Conservation (phyloP, 352 stramenopile species). For the Phytophthora macrochlamydospora region DNA sequence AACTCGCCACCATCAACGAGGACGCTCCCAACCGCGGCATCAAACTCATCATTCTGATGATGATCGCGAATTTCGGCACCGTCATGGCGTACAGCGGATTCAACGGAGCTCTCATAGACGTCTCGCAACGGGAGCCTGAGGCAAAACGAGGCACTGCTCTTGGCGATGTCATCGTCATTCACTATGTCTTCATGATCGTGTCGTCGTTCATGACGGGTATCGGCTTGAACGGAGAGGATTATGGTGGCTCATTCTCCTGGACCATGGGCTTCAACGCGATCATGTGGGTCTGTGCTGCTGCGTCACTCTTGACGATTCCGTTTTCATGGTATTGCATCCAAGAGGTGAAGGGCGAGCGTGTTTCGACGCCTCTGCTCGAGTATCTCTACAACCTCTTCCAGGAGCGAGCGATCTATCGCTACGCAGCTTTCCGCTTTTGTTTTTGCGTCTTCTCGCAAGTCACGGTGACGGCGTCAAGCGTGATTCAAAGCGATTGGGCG, state of each 20-base stretch:
- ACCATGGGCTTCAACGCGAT: slow-evolving; percentile 61
- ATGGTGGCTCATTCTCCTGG: slow-evolving; percentile 53
- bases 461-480: slow-evolving; percentile 44
- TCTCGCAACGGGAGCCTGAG: slow-evolving; percentile 51
- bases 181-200: slow-evolving; percentile 41
- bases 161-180: slow-evolving; percentile 36
- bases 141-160: slow-evolving; percentile 43
- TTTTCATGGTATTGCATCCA: slow-evolving; percentile 46
- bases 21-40: slow-evolving; percentile 43
- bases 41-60: slow-evolving; percentile 67
- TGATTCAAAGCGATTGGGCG: slow-evolving; percentile 57
- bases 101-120: slow-evolving; percentile 64
- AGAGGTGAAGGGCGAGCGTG: slow-evolving; percentile 35
- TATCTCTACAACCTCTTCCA: slow-evolving; percentile 55
- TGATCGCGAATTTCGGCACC: slow-evolving; percentile 75
- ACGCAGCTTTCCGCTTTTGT: slow-evolving; percentile 56
- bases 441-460: slow-evolving; percentile 45
- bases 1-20: slow-evolving; percentile 43
- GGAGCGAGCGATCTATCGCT: slow-evolving; percentile 46
- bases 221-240: slow-evolving; percentile 48
- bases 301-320: slow-evolving; percentile 35
- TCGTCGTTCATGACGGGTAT: slow-evolving; percentile 50
- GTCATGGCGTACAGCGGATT: slow-evolving; percentile 74
- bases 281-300: slow-evolving; percentile 45
- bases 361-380: slow-evolving; percentile 20